phyloP scores from a whole-genome alignment of 345 rosid species.

The Rhodomyrtus tomentosa region DNA sequence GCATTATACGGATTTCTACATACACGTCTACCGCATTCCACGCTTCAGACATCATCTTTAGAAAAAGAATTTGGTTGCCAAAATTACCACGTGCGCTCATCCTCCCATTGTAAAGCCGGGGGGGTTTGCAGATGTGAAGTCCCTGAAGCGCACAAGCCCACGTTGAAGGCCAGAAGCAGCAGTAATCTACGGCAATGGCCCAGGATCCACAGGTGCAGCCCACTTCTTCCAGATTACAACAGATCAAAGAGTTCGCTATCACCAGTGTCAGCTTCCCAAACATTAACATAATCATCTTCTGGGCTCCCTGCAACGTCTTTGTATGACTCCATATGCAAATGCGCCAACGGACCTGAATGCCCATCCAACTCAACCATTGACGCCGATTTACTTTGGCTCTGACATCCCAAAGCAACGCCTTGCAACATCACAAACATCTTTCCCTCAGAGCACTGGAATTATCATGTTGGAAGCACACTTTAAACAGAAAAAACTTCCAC shows the following conservation, averaged over 20 bases:
- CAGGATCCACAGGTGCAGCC: slow-evolving; percentile 14
- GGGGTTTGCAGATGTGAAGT: slow-evolving; percentile 24
- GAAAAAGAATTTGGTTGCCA: slow-evolving; percentile 22
- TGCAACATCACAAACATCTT: slow-evolving; percentile 6
- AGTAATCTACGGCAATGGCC: slow-evolving; percentile 42
- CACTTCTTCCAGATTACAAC: slow-evolving; percentile 6
- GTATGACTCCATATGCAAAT: slow-evolving; percentile 39
- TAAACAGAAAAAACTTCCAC: not conserved
- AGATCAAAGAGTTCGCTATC: slow-evolving; percentile 27
- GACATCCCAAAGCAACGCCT: slow-evolving; percentile 58
- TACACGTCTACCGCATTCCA: not conserved
- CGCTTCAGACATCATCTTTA: slow-evolving; percentile 6
- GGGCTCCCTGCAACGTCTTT: slow-evolving; percentile 47
- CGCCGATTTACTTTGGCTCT: slow-evolving; percentile 20
- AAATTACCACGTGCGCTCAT: slow-evolving; percentile 24
- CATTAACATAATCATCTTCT: slow-evolving; percentile 16
- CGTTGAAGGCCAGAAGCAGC: slow-evolving; percentile 6
- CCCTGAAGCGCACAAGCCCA: slow-evolving; percentile 16
- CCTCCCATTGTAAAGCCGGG: slow-evolving; percentile 15
- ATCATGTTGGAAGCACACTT: not conserved
- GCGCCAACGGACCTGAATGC: slow-evolving; percentile 31
- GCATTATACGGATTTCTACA: not conserved
- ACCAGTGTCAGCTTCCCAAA: slow-evolving; percentile 51
- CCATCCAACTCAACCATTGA: slow-evolving; percentile 43
- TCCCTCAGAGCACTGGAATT: not conserved